phyloP scores from a whole-genome alignment of 1,284 basidiomycete genomes.

The Thelephora terrestris region DNA sequence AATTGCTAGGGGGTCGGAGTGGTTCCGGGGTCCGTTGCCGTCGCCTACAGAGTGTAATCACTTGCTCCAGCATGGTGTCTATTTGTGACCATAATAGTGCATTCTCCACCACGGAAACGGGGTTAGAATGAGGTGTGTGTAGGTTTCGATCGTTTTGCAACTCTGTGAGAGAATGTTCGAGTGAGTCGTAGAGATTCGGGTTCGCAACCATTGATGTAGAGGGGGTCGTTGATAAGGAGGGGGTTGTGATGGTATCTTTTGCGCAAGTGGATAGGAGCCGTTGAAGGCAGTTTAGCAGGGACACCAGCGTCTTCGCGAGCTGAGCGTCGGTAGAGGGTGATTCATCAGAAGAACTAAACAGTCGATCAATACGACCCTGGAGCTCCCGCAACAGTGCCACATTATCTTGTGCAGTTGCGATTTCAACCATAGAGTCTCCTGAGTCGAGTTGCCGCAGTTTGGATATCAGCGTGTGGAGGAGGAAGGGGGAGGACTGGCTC shows the following conservation, averaged over 20 bases:
- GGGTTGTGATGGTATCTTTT: conserved; percentile 7
- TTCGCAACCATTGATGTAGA: conserved; percentile 19
- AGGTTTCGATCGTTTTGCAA: conserved; percentile 44
- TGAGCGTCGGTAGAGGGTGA: conserved; percentile 33
- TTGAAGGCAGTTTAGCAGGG: conserved; percentile 56
- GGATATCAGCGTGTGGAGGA: conserved; percentile 52
- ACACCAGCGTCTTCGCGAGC: conserved; percentile 54
- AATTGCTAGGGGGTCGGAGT: conserved; percentile 16
- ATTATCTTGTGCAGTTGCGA: conserved; percentile 30
- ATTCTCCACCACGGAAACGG: conserved; percentile 48
- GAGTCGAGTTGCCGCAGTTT: conserved; percentile 45
- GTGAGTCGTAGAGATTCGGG: conserved; percentile 36
- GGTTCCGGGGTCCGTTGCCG: conserved; percentile 31
- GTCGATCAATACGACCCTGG: conserved; percentile 36
- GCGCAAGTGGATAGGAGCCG: conserved; percentile 36
- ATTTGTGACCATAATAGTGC: conserved; percentile 66
- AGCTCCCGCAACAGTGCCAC: conserved; percentile 55
- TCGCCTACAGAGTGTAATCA: conserved; percentile 53
- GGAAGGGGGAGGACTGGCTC: conserved; percentile 20
- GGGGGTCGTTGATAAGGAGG: conserved; percentile 16
- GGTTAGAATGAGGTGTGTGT: conserved; percentile 16
- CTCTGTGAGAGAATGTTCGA: conserved; percentile 60
- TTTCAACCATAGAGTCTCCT: conserved; percentile 33
- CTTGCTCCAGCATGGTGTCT: conserved; percentile 61
- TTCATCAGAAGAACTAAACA: conserved; percentile 34